Evolutionary conservation across 2,329 filamentous ascomycete species (phyloP), one percentile per base, ranked within the genome.

Genomic region (Mycosphaerella sp.): DNA sequence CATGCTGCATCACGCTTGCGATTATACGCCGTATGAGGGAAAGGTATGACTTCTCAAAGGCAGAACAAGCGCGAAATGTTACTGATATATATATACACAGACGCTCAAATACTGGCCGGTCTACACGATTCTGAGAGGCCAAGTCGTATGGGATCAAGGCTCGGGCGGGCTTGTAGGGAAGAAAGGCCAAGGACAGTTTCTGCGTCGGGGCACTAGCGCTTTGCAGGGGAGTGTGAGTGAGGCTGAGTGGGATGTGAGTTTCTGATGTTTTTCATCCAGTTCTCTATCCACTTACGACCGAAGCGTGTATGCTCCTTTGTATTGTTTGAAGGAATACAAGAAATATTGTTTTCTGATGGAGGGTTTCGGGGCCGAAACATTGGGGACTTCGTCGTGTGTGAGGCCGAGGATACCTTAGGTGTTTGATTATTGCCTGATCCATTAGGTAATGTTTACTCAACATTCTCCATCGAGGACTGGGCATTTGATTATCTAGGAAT

Each of bases 1-100:
- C 6, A 75, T 77, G 69, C 63, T 82, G 48, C 79, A 82, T 65
- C 79, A 82, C 60, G 71, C 77, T 54, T 74, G 79, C 3, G 79
- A 83, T 60, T 80, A 82, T 60, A 81, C 79, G 9, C 79, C 79
- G 0, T 82, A 77, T 57, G 78, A 82, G 60, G 78, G 79, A 0
- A 71, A 68, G 30, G 30, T 32, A 32, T 32, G 9, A 32, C 8
- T 21, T 21, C 21, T 21, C 4, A 6, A 21, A 21, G 6, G 4
- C 21, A 21, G 2, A 21, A 21, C 21, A 21, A 21, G 21, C 6
- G 21, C 4, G 30, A n/a, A 32, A 10, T 5, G 9, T 32, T 7
- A 10, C 30, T 32, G 30, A 32, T n/a, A 3, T 32, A 4, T 6
- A 10, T 32, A 7, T 21, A 21, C 21, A 21, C 30, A 32, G 46